A percentile compares a stretch with the other conserved stretches of the same genome.
Conservation (phyloP, 2,329 filamentous ascomycete species). For the Aspergillus sp. region DNA sequence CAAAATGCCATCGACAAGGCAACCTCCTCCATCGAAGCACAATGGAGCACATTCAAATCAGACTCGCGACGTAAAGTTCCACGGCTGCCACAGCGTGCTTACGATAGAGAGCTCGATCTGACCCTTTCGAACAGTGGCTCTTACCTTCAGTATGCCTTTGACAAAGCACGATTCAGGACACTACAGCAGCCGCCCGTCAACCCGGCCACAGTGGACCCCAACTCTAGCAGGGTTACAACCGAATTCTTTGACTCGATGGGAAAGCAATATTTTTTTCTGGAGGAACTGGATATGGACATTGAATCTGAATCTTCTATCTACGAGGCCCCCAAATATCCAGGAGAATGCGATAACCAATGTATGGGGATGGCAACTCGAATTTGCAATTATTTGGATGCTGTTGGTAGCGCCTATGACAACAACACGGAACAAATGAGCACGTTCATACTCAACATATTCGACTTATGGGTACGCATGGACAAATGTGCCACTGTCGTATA, state of each 20-base stretch:
- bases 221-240: conserved; percentile 4
- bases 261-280: conserved; percentile 8
- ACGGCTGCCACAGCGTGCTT: conserved; percentile 33
- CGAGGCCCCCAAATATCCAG: neutral
- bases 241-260: conserved; percentile 7
- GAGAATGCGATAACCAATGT: conserved; percentile 16
- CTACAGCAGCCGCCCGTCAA: neutral
- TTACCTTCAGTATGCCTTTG: conserved; percentile 21
- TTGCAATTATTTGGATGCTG: conserved; percentile 25
- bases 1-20: conserved; percentile 21
- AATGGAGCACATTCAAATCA: conserved; percentile 38
- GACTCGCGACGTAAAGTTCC: conserved; percentile 34
- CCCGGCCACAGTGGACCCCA: neutral
- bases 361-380: conserved; percentile 27
- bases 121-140: conserved; percentile 35
- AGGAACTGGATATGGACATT: conserved; percentile 5
- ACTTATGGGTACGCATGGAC: conserved; percentile 54
- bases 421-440: conserved; percentile 45
- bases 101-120: conserved; percentile 25
- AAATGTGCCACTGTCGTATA: conserved; percentile 33
- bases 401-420: conserved; percentile 32
- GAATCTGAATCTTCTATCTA: neutral
- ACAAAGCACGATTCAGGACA: neutral
- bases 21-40: conserved; percentile 21
- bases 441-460: conserved; percentile 48